A percentile compares a stretch with the other conserved stretches of the same genome.
Conservation (phyloP, 306 rosid genomes). For the Prunus kanzakura region DNA sequence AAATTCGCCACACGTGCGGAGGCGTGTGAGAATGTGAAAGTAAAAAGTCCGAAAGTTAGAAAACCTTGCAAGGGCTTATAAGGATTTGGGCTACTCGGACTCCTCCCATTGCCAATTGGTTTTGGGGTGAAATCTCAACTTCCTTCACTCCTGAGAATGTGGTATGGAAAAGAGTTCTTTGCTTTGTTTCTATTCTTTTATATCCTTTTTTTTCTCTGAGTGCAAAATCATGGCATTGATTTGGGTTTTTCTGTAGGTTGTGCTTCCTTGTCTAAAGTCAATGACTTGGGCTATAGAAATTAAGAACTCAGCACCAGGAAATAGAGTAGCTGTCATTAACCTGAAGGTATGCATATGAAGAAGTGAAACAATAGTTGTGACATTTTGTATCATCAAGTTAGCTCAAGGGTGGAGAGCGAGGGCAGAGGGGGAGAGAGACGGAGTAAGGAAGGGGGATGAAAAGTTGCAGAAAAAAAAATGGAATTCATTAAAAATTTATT, state of each 20-base stretch:
- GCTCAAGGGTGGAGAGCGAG: not conserved
- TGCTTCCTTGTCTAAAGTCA: conserved; percentile 86
- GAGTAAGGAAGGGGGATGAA: no score
- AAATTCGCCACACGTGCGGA: no score
- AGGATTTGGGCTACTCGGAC: no score
- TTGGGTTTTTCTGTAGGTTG: conserved; percentile 45
- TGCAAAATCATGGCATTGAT: conserved; percentile 22
- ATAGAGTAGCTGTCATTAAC: conserved; percentile 78
- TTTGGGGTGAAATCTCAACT: no score
- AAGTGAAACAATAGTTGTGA: conserved; percentile 14
- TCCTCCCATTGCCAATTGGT: no score
- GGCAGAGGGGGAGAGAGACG: no score
- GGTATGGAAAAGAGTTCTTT: conserved; percentile 38
- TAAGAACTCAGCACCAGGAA: conserved; percentile 72
- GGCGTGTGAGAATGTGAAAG: no score
- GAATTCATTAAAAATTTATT: no score
- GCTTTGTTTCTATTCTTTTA: conserved; percentile 1
- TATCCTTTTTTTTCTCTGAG: conserved; percentile 7
- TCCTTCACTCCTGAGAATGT: conserved; percentile 47
- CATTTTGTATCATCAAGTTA: not conserved
- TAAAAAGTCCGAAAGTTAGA: no score
- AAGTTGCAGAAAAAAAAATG: no score
- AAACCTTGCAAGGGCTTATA: no score
- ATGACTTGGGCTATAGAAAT: conserved; percentile 86
- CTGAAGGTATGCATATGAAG: conserved; percentile 55